phyloP scores from a whole-genome alignment of 495 filamentous ascomycete genomes.

The Aspergillus haitiensis region DNA sequence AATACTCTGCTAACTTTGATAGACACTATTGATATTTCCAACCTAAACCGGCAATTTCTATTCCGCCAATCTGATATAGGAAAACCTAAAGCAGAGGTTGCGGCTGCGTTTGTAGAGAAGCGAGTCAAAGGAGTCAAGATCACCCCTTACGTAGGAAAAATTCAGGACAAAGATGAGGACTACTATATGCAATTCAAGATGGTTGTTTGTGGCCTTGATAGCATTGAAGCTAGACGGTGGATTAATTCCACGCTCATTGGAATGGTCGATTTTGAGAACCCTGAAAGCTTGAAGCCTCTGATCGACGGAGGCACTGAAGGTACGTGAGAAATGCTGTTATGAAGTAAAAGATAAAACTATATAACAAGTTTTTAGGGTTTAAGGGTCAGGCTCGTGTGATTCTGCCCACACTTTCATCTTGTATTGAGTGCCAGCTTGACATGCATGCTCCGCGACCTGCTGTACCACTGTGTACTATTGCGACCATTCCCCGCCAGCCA shows the following conservation, averaged over 20 bases:
- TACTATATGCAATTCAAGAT: conserved; percentile 98
- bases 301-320: conserved; percentile 98
- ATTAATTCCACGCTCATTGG: conserved; percentile 92
- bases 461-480: conserved; percentile 94
- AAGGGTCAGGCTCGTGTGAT: conserved; percentile 96
- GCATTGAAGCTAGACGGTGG: conserved; percentile 95
- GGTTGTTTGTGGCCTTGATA: conserved; percentile 94
- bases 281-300: conserved; percentile 82
- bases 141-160: conserved; percentile 88
- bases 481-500: conserved; percentile 94
- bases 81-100: conserved; percentile 89
- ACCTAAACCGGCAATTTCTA: conserved; percentile 96
- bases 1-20: conserved; percentile 24
- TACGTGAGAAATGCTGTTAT: conserved; percentile 25
- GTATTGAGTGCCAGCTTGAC: conserved; percentile 97
- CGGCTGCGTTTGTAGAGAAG: conserved; percentile 84
- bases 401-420: conserved; percentile 85
- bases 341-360: background rate
- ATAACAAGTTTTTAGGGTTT: conserved; percentile 61
- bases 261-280: conserved; percentile 79
- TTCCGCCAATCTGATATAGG: conserved; percentile 93
- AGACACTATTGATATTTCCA: conserved; percentile 98
- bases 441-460: conserved; percentile 94
- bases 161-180: conserved; percentile 95
- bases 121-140: conserved; percentile 89